Percentiles rank a stretch among this genome's conserved stretches.
Conservation (phyloP, 768 basidiomycete genomes). For the Scleroderma citrinum region DNA sequence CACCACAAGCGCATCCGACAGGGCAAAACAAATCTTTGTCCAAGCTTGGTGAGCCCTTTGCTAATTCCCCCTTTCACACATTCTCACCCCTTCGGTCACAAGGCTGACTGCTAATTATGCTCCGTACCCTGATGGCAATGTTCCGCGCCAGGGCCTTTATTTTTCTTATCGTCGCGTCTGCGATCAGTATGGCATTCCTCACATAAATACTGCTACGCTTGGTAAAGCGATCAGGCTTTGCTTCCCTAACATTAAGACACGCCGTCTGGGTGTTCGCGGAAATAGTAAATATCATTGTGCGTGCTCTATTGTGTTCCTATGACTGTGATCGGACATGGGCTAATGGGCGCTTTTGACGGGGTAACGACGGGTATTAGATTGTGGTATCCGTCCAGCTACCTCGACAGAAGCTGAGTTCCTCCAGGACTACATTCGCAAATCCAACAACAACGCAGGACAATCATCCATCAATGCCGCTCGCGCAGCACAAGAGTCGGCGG, state of each 20-base stretch:
- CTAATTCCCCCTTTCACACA: constrained; percentile 11
- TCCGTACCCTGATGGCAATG: constrained; percentile 88
- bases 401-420: constrained; percentile 88
- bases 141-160: constrained; percentile 90
- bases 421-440: constrained; percentile 87
- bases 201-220: constrained; percentile 93
- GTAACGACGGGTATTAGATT: constrained; percentile 44
- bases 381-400: constrained; percentile 88
- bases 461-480: constrained; percentile 71
- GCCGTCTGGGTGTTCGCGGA: constrained; percentile 85
- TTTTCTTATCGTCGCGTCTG: constrained; percentile 89
- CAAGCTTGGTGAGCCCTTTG: constrained; percentile 73
- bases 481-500: constrained; percentile 63
- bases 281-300: constrained; percentile 96
- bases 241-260: constrained; percentile 93
- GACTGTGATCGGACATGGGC: constrained; percentile 25
- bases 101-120: constrained; percentile 90
- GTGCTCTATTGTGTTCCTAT: constrained; percentile 35
- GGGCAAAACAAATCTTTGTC: constrained; percentile 90
- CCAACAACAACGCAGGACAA: constrained; percentile 80
- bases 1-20: constrained; percentile 84
- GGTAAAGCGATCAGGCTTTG: constrained; percentile 92
- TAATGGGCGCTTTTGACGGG: constrained; percentile 24
- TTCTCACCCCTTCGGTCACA: constrained; percentile 13
- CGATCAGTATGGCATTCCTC: constrained; percentile 88